Percentiles rank a stretch among this genome's conserved stretches.
phyloP scores from a whole-genome alignment of 2,329 filamentous ascomycete genomes.

The Thelonectria blattea region DNA sequence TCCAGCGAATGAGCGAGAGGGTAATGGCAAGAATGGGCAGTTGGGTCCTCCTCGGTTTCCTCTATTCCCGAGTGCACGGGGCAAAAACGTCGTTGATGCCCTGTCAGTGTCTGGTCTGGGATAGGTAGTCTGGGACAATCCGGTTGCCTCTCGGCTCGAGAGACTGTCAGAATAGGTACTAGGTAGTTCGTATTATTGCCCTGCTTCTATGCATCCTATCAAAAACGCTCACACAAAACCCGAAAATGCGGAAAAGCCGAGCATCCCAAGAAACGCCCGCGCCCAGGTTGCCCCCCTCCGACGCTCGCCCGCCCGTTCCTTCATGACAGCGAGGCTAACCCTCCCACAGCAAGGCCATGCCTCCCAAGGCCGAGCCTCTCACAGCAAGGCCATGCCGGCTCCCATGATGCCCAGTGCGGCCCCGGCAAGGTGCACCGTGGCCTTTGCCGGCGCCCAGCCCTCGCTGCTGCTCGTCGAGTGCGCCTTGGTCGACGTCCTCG shows the following conservation, averaged over 20 bases:
- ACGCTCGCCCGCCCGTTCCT: no score
- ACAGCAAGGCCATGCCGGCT: conserved; percentile 39
- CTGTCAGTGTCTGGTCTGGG: no score
- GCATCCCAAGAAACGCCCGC: neutral
- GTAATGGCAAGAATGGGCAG: neutral
- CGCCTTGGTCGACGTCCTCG: neutral
- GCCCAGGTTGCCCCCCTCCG: no score
- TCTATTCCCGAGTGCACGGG: no score
- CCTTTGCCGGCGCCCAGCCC: conserved; percentile 29
- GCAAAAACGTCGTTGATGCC: no score
- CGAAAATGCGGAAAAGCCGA: neutral
- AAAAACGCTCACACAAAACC: neutral
- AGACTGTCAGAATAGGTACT: neutral
- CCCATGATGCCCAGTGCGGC: conserved; percentile 41
- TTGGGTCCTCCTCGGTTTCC: neutral
- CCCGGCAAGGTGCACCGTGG: conserved; percentile 38
- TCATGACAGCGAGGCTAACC: no score
- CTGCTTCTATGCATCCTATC: neutral
- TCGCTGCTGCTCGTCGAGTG: conserved; percentile 36
- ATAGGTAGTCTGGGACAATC: no score
- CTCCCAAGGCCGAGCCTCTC: conserved; percentile 34
- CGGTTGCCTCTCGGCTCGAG: no score
- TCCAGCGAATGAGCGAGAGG: neutral
- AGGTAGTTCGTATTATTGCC: neutral
- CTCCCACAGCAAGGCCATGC: conserved; percentile 35